These are phyloP conservation scores for Leucosporidium creatinivorum DNA, from an alignment of 768 basidiomycete species.

Conservation along the genomic window DNA sequence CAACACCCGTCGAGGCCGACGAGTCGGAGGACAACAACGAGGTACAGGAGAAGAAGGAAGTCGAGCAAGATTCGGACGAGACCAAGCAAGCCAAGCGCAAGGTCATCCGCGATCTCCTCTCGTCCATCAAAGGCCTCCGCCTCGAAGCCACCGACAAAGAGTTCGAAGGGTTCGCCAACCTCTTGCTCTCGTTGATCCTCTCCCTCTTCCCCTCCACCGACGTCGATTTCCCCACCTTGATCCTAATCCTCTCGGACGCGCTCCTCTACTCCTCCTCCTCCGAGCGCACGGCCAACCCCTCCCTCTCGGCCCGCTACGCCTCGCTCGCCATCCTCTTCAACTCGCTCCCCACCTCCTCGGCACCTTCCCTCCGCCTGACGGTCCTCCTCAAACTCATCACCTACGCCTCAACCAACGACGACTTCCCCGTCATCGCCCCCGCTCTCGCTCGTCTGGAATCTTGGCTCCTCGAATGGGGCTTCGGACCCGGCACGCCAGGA, in stretches of 20 bases:
- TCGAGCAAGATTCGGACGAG: slow-evolving; percentile 19
- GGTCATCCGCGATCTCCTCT: slow-evolving; percentile 16
- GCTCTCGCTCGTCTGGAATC: slow-evolving; percentile 6
- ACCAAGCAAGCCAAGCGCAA: slow-evolving; percentile 11
- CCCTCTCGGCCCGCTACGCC: background rate
- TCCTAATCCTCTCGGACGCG: slow-evolving; percentile 12
- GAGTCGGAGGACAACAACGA: slow-evolving; percentile 1
- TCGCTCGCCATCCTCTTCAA: slow-evolving; percentile 32
- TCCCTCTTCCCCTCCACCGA: slow-evolving; percentile 3
- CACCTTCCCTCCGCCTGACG: slow-evolving; percentile 9
- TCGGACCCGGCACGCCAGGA: slow-evolving; percentile 14
- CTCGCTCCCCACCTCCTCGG: slow-evolving; percentile 16
- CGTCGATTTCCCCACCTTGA: slow-evolving; percentile 6
- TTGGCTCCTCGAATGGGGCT: slow-evolving; percentile 14
- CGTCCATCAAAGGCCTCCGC: background rate
- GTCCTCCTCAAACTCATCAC: slow-evolving; percentile 25
- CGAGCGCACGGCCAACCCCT: background rate
- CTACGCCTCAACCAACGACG: slow-evolving; percentile 25
- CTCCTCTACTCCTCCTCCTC: background rate
- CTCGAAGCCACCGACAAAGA: slow-evolving; percentile 16
- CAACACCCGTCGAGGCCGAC: background rate
- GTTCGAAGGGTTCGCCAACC: slow-evolving; percentile 29
- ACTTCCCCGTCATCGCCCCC: slow-evolving; percentile 25
- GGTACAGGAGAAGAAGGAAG: background rate
- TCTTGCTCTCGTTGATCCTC: slow-evolving; percentile 25